Conservation (phyloP, 2,329 filamentous ascomycete genomes). For the Alternaria longipes region DNA sequence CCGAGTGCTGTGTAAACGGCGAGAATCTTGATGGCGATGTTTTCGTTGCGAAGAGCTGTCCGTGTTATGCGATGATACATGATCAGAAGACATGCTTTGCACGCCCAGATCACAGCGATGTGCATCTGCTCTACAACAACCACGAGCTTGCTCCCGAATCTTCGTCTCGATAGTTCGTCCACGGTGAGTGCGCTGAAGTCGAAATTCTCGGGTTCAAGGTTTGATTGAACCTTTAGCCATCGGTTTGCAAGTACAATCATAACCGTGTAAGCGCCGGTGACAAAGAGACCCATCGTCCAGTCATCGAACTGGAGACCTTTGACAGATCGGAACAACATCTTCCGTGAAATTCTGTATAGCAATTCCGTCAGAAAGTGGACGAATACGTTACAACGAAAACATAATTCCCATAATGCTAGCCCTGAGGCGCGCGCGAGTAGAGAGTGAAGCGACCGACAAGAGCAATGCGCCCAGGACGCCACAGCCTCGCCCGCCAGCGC, state of each 20-base stretch:
- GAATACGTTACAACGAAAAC: neutral
- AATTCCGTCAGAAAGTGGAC: conserved; percentile 6
- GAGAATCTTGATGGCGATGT: conserved; percentile 55
- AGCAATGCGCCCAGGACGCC: neutral
- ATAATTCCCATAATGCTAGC: neutral
- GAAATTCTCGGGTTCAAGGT: conserved; percentile 56
- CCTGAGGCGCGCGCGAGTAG: neutral
- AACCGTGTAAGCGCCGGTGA: conserved; percentile 59
- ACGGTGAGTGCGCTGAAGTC: conserved; percentile 55
- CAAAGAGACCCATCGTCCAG: conserved; percentile 63
- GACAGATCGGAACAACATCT: conserved; percentile 58
- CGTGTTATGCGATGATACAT: conserved; percentile 63
- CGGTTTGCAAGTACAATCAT: conserved; percentile 60
- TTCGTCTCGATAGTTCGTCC: conserved; percentile 46
- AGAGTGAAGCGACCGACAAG: neutral
- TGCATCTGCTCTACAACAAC: conserved; percentile 64
- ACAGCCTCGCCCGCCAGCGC: neutral
- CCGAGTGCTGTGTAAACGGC: conserved; percentile 57
- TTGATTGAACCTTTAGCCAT: conserved; percentile 53
- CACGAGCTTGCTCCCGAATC: conserved; percentile 58
- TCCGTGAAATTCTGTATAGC: conserved; percentile 53
- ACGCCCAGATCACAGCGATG: conserved; percentile 60
- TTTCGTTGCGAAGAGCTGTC: conserved; percentile 37
- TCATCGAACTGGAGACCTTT: conserved; percentile 65
- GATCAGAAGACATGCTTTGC: conserved; percentile 64